These are phyloP conservation scores for Xylaria grammica DNA, from an alignment of 495 filamentous ascomycete species.

Conservation along the genomic window DNA sequence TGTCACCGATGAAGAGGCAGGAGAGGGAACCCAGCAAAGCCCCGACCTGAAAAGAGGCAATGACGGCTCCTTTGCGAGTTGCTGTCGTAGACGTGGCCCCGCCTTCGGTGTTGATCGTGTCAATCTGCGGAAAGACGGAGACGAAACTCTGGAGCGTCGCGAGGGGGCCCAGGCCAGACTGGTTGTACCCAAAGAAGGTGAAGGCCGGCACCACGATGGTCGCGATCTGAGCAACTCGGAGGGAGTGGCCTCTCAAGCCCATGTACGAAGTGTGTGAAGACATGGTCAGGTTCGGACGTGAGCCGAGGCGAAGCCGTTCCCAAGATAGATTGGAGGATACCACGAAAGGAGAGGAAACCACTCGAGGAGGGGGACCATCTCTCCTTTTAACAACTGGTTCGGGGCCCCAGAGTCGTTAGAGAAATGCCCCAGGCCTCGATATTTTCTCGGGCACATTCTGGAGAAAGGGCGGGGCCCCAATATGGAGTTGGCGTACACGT, in stretches of 20 bases:
- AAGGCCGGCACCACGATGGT: slow-evolving; percentile 50
- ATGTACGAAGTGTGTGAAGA: slow-evolving; percentile 6
- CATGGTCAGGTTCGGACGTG: neutral
- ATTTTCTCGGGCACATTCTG: neutral
- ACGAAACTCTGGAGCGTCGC: slow-evolving; percentile 45
- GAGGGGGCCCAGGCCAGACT: slow-evolving; percentile 56
- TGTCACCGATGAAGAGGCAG: slow-evolving; percentile 56
- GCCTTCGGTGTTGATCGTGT: slow-evolving; percentile 52
- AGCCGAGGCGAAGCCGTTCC: no score
- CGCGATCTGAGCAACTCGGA: slow-evolving; percentile 29
- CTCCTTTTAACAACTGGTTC: neutral
- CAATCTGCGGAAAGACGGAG: slow-evolving; percentile 56
- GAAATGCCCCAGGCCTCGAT: neutral
- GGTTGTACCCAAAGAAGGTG: slow-evolving; percentile 59
- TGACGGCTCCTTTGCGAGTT: slow-evolving; percentile 49
- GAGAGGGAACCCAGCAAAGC: slow-evolving; percentile 57
- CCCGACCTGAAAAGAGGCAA: slow-evolving; percentile 39
- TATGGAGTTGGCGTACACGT: neutral
- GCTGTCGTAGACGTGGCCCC: slow-evolving; percentile 40
- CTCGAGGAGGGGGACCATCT: neutral
- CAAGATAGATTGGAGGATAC: no score
- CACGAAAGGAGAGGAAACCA: no score
- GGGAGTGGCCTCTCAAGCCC: slow-evolving; percentile 31
- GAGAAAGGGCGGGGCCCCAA: slow-evolving; percentile 1
- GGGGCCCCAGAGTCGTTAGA: neutral